Base-by-base conservation (phyloP, 345 rosid species). In the Citrus mangshanensis region DNA sequence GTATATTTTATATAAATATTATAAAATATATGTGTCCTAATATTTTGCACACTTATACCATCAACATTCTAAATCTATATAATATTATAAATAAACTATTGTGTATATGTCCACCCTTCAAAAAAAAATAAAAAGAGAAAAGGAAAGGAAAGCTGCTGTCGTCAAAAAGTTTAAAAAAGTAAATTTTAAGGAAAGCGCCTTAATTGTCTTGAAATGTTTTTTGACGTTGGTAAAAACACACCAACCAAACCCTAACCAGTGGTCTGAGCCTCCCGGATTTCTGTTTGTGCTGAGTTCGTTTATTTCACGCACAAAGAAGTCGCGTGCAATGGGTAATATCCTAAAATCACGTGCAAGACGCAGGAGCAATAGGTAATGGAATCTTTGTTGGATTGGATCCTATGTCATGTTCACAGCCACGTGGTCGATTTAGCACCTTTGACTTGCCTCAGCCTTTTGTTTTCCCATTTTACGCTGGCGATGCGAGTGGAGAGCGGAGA, bases 361-460 rank as follows among this genome's bases (percentile, higher is more conserved):
- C 22, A 7, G 7, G 34, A 38, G n/a, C 18, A 25, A 21, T 9
- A 7, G 21, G 8, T 9, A 66, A 27, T 46, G 49, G 73, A 42
- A 77, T 69, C 78, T 22, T 9, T 40, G 56, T 28, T 77, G 80
- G 80, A 37, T 49, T 30, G 30, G 68, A 76, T 54, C 65, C 72
- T n/a, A 65, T 32, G 74, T 18, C 76, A 67, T 38, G 72, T 68
- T 68, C 78, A 12, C n/a, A 72, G 84, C 81, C 85, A 87, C 84
- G 84, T 75, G 74, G 84, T 83, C 73, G 30, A 69, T 63, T 71
- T 81, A 74, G 80, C 81, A 81, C 82, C 84, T 73, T 85, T 85
- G 84, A 85, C 83, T 81, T 56, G 8, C 5, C 12, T 18, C 24
- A 6, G 42, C 46, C 16, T 49, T 62, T 51, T 22, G 2, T 5